Evolutionary conservation across 495 filamentous ascomycete genomes (phyloP), one percentile per base, ranked within the genome.

Genomic region (Geopyxis carbonaria): DNA sequence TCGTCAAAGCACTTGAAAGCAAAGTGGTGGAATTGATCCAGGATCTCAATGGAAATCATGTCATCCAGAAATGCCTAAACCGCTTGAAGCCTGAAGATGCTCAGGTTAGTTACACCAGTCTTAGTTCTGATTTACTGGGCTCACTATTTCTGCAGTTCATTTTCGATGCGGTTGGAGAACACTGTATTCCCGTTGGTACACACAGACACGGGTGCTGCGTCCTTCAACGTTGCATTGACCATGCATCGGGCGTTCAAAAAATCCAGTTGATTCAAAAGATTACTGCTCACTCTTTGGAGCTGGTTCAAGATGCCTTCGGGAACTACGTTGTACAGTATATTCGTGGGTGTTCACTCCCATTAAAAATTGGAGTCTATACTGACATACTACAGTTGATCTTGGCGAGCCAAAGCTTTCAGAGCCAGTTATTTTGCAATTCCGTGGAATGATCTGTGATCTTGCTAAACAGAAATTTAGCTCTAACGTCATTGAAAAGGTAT

Each of bases 291-390:
- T 77, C 83, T 6, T 77, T 79, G 46, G 59, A 70, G 11, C 72
- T 97, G 8, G 83, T 95, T 10, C 84, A 93, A 55, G 91, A 97
- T 58, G 87, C 89, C 0, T 97, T 92, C 48, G 89, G 89, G 48
- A 97, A 97, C 57, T 97, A 97, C 50, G 89, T 97, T 29, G 76
- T 97, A 28, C 89, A 97, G 61, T 97, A 97, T 58, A 93, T 97
- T 51, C 73, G 51, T 55, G 34, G 45, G 48, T 42, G 24, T 2
- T 31, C 31, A 14, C 1, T 7, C 16, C 8, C 16, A 25, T 4
- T 28, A 38, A 19, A 19, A 3, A 11, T 28, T 9, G 21, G 31
- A 11, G 29, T 14, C 15, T 5, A 8, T n/a, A 22, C 38, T 59
- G 38, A 50, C 36, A 30, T 34, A 32, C 33, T 21, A 27, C 16